Base-by-base conservation (phyloP, 305 asterid species). In the Lippia alba region DNA sequence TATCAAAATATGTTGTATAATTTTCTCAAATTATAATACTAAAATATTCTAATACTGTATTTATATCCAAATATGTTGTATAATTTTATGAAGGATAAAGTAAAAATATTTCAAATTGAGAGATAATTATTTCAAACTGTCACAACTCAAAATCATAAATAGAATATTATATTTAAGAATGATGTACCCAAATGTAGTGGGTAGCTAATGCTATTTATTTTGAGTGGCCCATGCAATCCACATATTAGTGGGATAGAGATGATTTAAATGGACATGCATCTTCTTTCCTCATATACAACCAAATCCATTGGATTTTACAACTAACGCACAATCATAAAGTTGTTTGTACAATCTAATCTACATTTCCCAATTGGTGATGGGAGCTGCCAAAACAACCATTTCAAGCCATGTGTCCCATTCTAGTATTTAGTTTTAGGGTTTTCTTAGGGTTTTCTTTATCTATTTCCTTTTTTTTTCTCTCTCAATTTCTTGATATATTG, bases 301-400 rank as follows among this genome's bases (percentile, higher is more conserved):
- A 70, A 66, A 53, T 66, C 68, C 10, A 76, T 18, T 41, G 11
- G 64, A 51, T 45, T 58, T 56, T 30, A n/a, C n/a, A 19, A 33
- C 18, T 48, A 71, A 74, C 19, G 64, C 76, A 46, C 60, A 74
- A 57, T 55, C 54, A 32, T 55, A 65, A 69, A 56, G 74, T 55
- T 45, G 61, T n/a, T n/a, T n/a, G n/a, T 57, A 49, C 71, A 55
- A 64, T 69, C 64, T 45, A 64, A 64, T 69, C 64, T 45, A 64
- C 48, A 64, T 17, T 60, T 64, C 75, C 66, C 16, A 64, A 40
- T 61, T 78, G 55, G 61, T 75, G 86, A 79, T 61, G 44, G 66
- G 64, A 67, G 79, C 86, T 75, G 65, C 75, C 80, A 73, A 77
- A 78, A 68, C 82, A 73, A 78, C 76, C 82, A 76, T 50, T 66